Conservation (phyloP, 441 rosid genomes). For the Viola pubescens region DNA sequence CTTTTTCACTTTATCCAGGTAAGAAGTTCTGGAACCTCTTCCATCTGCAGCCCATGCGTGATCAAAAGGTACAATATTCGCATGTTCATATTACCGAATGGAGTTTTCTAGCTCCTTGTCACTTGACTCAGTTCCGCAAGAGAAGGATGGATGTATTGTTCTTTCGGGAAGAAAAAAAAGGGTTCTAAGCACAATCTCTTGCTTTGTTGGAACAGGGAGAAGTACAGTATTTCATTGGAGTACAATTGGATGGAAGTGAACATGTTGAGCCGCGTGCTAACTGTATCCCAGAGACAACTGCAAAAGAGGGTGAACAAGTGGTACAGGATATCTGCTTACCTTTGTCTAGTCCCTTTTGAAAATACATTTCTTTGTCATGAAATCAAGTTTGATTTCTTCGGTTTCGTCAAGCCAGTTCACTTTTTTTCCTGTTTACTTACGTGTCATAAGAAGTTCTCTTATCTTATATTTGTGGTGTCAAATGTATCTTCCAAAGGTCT, state of each 20-base stretch:
- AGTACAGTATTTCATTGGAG: conserved; percentile 97
- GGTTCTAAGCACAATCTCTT: neutral
- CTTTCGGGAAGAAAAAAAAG: neutral
- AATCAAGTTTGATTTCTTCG: too few relatives aligned
- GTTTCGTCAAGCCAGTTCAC: neutral
- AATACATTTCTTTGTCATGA: neutral
- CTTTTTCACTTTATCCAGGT: conserved; percentile 35
- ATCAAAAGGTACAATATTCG: conserved; percentile 64
- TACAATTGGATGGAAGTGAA: conserved; percentile 91
- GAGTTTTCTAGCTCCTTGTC: neutral
- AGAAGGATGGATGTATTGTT: too few relatives aligned
- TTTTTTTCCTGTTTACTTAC: too few relatives aligned
- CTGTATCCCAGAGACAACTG: conserved; percentile 56
- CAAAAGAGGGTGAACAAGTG: conserved; percentile 65
- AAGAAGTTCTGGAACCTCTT: conserved; percentile 98
- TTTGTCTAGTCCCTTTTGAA: neutral
- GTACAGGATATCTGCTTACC: conserved; percentile 24
- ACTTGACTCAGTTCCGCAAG: too few relatives aligned
- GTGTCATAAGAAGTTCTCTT: neutral
- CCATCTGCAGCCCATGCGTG: conserved; percentile 99
- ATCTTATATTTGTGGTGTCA: neutral
- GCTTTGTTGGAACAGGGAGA: conserved; percentile 57
- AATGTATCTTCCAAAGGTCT: neutral
- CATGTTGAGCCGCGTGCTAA: conserved; percentile 78
- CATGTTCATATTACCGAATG: conserved; percentile 1